phyloP scores from a whole-genome alignment of 202 grass and related monocot species.

The Setaria viridis region DNA sequence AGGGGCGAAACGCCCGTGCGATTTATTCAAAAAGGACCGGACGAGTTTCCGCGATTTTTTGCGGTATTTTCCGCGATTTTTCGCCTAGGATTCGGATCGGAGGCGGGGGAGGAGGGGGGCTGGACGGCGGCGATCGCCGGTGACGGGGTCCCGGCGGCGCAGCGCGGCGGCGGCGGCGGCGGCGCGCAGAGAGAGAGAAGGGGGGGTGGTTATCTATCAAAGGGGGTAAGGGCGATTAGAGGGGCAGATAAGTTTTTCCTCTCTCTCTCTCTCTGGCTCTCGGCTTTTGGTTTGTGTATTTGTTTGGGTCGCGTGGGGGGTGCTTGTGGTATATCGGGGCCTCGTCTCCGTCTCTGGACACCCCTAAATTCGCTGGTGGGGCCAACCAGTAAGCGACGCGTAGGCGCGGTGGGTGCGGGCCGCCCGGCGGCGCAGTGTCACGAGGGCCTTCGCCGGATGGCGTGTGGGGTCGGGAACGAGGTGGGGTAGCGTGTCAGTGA shows the following conservation, averaged over 20 bases:
- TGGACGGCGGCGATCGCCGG: conserved; percentile 44
- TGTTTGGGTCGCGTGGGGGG: background rate
- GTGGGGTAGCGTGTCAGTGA: conserved; percentile 15
- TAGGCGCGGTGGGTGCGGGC: background rate
- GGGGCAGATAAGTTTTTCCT: conserved; percentile 59
- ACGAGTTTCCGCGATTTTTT: conserved; percentile 52
- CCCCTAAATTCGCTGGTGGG: conserved; percentile 41
- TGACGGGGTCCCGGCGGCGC: conserved; percentile 23
- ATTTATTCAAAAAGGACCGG: conserved; percentile 54
- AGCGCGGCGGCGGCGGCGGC: conserved; percentile 62
- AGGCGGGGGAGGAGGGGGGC: background rate
- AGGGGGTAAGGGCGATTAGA: conserved; percentile 56
- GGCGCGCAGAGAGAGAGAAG: conserved; percentile 10
- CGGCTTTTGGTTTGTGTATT: conserved; percentile 33
- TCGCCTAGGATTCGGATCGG: conserved; percentile 43
- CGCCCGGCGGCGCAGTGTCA: background rate
- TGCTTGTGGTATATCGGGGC: conserved; percentile 29
- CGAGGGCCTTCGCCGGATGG: background rate
- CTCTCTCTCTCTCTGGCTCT: conserved; percentile 28
- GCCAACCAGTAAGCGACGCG: conserved; percentile 36
- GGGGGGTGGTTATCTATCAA: conserved; percentile 62
- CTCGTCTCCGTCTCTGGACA: conserved; percentile 5
- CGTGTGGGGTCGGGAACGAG: background rate
- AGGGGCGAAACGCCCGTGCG: conserved; percentile 40
- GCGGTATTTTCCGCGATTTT: conserved; percentile 54